phyloP scores from a whole-genome alignment of 805 yeast genomes.

The Candida chauliodis region DNA sequence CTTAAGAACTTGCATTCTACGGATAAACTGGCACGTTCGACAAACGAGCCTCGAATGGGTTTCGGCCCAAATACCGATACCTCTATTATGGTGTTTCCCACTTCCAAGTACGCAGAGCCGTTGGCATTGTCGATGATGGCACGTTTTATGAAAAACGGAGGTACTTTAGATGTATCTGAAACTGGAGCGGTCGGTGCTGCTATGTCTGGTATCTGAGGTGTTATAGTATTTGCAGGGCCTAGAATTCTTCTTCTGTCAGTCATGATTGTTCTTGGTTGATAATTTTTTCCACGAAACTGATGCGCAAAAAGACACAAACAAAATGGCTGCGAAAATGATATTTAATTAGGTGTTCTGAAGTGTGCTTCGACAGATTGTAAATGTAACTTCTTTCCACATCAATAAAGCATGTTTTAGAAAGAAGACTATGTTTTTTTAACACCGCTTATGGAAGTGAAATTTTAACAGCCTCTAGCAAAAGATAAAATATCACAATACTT shows the following conservation, averaged over 20 bases:
- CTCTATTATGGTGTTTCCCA: constrained; percentile 56
- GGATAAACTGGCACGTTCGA: constrained; percentile 60
- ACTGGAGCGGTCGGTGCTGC: not conserved
- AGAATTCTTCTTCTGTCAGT: constrained; percentile 80
- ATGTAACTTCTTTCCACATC: too few species aligned
- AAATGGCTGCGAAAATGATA: too few species aligned
- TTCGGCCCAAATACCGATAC: constrained; percentile 85
- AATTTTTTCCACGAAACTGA: too few species aligned
- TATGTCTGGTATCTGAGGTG: constrained; percentile 19
- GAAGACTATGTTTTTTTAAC: too few species aligned
- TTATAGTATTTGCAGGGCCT: constrained; percentile 69
- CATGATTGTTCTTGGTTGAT: too few species aligned
- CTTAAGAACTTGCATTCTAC: constrained; percentile 58
- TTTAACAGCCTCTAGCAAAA: too few species aligned
- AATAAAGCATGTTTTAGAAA: too few species aligned
- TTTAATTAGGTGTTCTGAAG: too few species aligned
- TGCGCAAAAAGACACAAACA: too few species aligned
- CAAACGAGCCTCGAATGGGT: constrained; percentile 73
- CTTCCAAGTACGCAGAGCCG: constrained; percentile 81
- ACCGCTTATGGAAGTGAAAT: too few species aligned
- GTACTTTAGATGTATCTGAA: not conserved
- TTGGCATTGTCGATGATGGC: constrained; percentile 68
- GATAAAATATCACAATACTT: too few species aligned
- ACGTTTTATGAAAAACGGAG: constrained; percentile 51
- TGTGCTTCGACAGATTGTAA: too few species aligned